Conservation (phyloP, 1,139 yeast genomes). For the Magnusiomyces suaveolens region DNA sequence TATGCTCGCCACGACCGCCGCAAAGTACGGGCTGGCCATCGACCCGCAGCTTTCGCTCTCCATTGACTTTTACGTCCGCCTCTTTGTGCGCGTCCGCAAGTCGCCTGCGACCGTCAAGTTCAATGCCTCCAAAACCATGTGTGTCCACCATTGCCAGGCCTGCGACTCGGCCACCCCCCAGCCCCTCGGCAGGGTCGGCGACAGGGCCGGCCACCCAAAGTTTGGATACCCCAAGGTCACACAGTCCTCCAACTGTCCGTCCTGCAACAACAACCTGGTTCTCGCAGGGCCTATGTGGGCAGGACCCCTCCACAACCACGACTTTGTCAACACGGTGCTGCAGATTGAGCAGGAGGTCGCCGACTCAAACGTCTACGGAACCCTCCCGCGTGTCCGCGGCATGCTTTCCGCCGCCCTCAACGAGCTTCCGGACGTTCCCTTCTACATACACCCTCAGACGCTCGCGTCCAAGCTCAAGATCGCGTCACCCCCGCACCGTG, state of each 20-base stretch:
- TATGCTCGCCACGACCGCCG: slow-evolving; percentile 72
- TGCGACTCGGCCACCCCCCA: slow-evolving; percentile 70
- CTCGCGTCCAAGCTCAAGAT: slow-evolving; percentile 69
- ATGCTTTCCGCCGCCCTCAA: slow-evolving; percentile 76
- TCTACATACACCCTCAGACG: slow-evolving; percentile 49
- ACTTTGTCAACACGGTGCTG: slow-evolving; percentile 56
- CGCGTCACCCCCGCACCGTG: slow-evolving; percentile 72
- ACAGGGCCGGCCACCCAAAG: slow-evolving; percentile 34
- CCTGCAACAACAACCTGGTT: slow-evolving; percentile 62
- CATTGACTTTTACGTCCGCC: slow-evolving; percentile 85
- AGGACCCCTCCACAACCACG: slow-evolving; percentile 60
- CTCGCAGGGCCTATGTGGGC: slow-evolving; percentile 97
- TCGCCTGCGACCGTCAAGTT: slow-evolving; percentile 76
- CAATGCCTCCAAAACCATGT: slow-evolving; percentile 56
- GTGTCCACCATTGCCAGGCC: slow-evolving; percentile 77
- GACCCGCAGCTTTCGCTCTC: slow-evolving; percentile 80
- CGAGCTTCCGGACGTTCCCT: slow-evolving; percentile 57
- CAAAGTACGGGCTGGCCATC: slow-evolving; percentile 74
- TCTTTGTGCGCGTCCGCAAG: slow-evolving; percentile 65
- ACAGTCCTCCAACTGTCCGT: slow-evolving; percentile 46
- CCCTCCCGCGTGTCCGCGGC: slow-evolving; percentile 77
- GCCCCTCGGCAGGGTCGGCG: slow-evolving; percentile 48
- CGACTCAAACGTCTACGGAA: slow-evolving; percentile 48
- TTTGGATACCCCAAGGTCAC: slow-evolving; percentile 51
- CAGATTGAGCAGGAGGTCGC: slow-evolving; percentile 36